These are phyloP conservation scores for Microthyrium microscopicum DNA, from an alignment of 2,329 filamentous ascomycete genomes.

Conservation along the genomic window DNA sequence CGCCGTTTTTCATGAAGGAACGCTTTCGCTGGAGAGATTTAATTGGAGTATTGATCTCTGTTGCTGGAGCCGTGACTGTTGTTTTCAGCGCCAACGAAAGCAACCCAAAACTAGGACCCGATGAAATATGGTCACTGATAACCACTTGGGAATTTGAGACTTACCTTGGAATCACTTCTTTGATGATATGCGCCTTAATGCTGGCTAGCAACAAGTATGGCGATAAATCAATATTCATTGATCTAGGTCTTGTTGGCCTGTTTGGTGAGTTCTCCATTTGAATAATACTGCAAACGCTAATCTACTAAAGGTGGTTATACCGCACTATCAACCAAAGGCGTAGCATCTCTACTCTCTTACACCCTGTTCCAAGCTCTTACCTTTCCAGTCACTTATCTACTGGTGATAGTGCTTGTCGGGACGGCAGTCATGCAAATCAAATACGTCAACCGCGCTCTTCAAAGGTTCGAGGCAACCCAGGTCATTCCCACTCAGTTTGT, in stretches of 20 bases:
- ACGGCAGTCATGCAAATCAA: constrained; percentile 95
- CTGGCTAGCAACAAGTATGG: constrained; percentile 72
- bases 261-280: constrained; percentile 46
- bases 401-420: constrained; percentile 60
- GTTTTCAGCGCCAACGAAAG: constrained; percentile 80
- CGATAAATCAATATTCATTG: constrained; percentile 73
- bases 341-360: constrained; percentile 85
- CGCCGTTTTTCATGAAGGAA: constrained; percentile 86
- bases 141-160: constrained; percentile 79
- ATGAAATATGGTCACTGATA: constrained; percentile 81
- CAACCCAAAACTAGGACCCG: constrained; percentile 78
- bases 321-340: constrained; percentile 88
- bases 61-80: constrained; percentile 77
- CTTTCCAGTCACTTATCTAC: constrained; percentile 77
- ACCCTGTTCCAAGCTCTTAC: constrained; percentile 78
- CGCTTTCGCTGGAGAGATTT: constrained; percentile 71
- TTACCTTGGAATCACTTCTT: constrained; percentile 63
- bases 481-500: constrained; percentile 98
- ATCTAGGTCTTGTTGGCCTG: constrained; percentile 79
- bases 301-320: constrained; percentile 63
- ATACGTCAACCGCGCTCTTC: constrained; percentile 80
- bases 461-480: constrained; percentile 91
- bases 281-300: neutral
- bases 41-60: constrained; percentile 72
- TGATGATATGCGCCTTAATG: constrained; percentile 61